Percentiles rank a stretch among this genome's conserved stretches.
phyloP scores from a whole-genome alignment of 768 basidiomycete species.

The Phanerodontia chrysosporium region DNA sequence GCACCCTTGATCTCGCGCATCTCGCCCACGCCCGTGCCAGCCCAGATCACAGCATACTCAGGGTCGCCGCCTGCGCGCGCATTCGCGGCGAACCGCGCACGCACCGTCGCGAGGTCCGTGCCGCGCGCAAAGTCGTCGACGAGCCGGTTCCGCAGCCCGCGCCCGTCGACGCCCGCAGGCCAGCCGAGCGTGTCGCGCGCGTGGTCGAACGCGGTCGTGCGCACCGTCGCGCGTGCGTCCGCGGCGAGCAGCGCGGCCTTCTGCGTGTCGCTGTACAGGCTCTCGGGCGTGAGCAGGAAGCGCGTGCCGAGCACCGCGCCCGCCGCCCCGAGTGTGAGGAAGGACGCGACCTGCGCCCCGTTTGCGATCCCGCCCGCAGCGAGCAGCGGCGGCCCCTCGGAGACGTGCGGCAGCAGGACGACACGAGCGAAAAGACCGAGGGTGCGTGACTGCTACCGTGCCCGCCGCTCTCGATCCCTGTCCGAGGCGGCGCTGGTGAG shows the following conservation, averaged over 20 bases:
- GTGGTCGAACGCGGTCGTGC: slow-evolving; percentile 32
- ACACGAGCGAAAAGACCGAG: slow-evolving; percentile 58
- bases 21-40: slow-evolving; percentile 31
- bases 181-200: slow-evolving; percentile 28
- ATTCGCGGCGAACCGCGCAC: slow-evolving; percentile 19
- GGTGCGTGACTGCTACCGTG: slow-evolving; percentile 60
- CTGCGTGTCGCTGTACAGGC: slow-evolving; percentile 32
- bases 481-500: not conserved
- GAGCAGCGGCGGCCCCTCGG: slow-evolving; percentile 41
- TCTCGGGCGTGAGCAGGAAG: slow-evolving; percentile 66
- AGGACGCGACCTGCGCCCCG: slow-evolving; percentile 60
- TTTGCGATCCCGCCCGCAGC: slow-evolving; percentile 72
- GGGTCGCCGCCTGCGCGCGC: slow-evolving; percentile 20
- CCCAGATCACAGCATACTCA: slow-evolving; percentile 28
- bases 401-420: slow-evolving; percentile 46
- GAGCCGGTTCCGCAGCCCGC: slow-evolving; percentile 53
- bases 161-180: slow-evolving; percentile 35
- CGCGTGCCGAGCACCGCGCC: slow-evolving; percentile 76
- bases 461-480: slow-evolving; percentile 79
- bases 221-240: slow-evolving; percentile 22
- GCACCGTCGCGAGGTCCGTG: slow-evolving; percentile 24
- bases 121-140: slow-evolving; percentile 55
- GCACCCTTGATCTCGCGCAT: slow-evolving; percentile 25
- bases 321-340: slow-evolving; percentile 62
- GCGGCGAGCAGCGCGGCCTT: slow-evolving; percentile 32